Evolutionary conservation across 2,329 filamentous ascomycete species (phyloP).

Genomic region (Sporothrix mexicana): DNA sequence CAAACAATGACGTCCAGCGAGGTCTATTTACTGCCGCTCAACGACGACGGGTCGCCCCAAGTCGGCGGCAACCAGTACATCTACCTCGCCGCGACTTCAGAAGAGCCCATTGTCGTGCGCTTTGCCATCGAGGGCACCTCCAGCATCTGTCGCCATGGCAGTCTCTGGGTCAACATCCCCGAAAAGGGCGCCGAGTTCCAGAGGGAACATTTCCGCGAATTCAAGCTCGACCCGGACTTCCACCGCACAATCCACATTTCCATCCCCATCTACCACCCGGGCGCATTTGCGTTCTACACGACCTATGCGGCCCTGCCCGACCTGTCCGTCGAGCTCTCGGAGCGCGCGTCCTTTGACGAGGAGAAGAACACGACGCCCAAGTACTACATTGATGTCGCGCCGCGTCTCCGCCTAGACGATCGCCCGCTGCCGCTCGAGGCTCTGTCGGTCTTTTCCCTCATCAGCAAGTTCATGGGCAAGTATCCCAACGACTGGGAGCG

Average conservation of each 20-base stretch:
- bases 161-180: slow-evolving; percentile 95
- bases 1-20: slow-evolving; percentile 69
- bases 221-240: slow-evolving; percentile 92
- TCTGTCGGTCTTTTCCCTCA: slow-evolving; percentile 87
- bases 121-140: slow-evolving; percentile 95
- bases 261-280: slow-evolving; percentile 79
- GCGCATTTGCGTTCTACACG: slow-evolving; percentile 92
- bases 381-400: slow-evolving; percentile 95
- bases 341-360: slow-evolving; percentile 53
- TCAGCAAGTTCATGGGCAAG: slow-evolving; percentile 97
- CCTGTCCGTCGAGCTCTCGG: slow-evolving; percentile 64
- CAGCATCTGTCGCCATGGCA: slow-evolving; percentile 92
- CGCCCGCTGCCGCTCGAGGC: slow-evolving; percentile 80
- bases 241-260: slow-evolving; percentile 90
- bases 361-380: slow-evolving; percentile 71
- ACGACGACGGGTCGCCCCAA: slow-evolving; percentile 90
- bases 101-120: slow-evolving; percentile 77
- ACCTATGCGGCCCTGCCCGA: slow-evolving; percentile 88
- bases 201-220: slow-evolving; percentile 81
- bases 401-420: slow-evolving; percentile 75
- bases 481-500: slow-evolving; percentile 90
- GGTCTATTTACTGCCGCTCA: slow-evolving; percentile 88
- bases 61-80: slow-evolving; percentile 83
- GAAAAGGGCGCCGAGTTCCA: slow-evolving; percentile 75
- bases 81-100: slow-evolving; percentile 78